Base-by-base conservation (phyloP, 305 asterid species). In the Fraxinus platypoda region DNA sequence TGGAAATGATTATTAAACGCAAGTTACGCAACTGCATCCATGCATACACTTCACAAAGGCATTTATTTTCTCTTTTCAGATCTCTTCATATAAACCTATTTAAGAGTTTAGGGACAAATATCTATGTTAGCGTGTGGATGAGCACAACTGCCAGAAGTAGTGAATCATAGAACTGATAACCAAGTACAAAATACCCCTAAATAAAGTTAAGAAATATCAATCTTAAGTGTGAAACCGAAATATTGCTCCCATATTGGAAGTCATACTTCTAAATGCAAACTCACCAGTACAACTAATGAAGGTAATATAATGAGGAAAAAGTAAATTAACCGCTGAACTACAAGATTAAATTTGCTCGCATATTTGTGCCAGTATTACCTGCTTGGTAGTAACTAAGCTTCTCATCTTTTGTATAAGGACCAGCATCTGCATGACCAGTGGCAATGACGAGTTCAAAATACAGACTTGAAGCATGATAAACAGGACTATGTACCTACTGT, bases 401-500 rank as follows among this genome's bases (percentile, higher is more conserved):
- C 87, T 89, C 95, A 12, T 82, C 31, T 83, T 81, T 89, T 2
- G 92, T 88, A 74, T 23, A 74, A 77, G 85, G 81, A 43, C 86
- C 85, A 19, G 73, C 15, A 28, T 82, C 84, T 0, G 64, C 78
- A 81, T 89, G 95, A n/a, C 97, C 97, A 49, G 94, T 91, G 78
- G 95, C 94, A 62, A 93, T 54, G 81, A 91, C 92, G 74, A 90
- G 93, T n/a, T n/a, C n/a, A n/a, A n/a, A n/a, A n/a, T n/a, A n/a
- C n/a, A n/a, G n/a, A n/a, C n/a, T n/a, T n/a, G n/a, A n/a, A n/a
- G n/a, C n/a, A n/a, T n/a, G n/a, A n/a, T n/a, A n/a, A 52, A n/a
- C 64, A 52, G 64, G 64, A 52, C 64, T 52, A 52, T 52, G 25
- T 52, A n/a, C 64, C 64, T 52, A 52, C 64, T 52, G 64, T 52